Evolutionary conservation across 2,329 filamentous ascomycete species (phyloP).

Genomic region (Alternaria brassicicola): DNA sequence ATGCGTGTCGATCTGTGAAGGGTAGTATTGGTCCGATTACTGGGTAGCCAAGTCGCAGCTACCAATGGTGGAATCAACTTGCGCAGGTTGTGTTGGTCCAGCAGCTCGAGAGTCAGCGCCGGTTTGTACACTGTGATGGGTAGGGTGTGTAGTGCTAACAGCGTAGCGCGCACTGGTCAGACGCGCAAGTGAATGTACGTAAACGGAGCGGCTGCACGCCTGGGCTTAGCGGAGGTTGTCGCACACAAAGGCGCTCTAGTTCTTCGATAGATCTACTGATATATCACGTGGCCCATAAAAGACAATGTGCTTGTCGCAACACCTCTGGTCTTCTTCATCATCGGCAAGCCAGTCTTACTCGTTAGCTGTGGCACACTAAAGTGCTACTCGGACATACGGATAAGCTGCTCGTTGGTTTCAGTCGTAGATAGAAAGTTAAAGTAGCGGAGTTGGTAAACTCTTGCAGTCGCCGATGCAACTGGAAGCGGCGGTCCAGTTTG

Average conservation of each 20-base stretch:
- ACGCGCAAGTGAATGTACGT: not conserved
- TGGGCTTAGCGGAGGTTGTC: not conserved
- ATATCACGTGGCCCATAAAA: not conserved
- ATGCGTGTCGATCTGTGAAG: not conserved
- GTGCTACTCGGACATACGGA: not conserved
- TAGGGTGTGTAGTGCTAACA: not conserved
- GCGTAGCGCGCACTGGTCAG: not conserved
- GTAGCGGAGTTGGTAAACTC: not conserved
- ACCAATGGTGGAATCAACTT: not conserved
- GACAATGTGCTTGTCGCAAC: rapidly evolving
- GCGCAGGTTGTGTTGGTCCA: not conserved
- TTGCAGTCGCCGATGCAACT: not conserved
- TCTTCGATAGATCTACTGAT: not conserved
- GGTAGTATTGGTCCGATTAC: no score
- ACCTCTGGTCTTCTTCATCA: not conserved
- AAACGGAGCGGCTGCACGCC: not conserved
- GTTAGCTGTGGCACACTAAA: not conserved
- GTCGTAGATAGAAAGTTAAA: not conserved
- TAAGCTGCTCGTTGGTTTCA: not conserved
- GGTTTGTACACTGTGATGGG: not conserved
- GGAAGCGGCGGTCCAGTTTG: not conserved
- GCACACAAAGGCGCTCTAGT: not conserved
- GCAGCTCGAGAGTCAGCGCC: not conserved
- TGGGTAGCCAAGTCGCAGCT: not conserved
- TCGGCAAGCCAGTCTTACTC: not conserved